Evolutionary conservation across 2,329 filamentous ascomycete species (phyloP).

Genomic region (Penicillium sp.): DNA sequence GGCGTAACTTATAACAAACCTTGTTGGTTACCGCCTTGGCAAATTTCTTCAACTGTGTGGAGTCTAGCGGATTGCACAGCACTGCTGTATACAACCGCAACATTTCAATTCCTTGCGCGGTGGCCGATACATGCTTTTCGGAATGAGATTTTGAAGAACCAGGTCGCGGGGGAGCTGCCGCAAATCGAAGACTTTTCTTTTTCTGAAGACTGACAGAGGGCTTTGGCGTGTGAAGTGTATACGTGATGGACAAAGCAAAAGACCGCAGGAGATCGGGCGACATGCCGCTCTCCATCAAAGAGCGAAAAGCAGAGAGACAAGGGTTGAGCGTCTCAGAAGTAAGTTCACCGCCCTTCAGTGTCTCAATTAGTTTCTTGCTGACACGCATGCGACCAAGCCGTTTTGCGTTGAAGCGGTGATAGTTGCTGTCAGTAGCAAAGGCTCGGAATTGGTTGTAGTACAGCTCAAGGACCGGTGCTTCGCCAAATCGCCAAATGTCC

Average conservation of each 20-base stretch:
- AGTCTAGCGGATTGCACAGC: slow-evolving; percentile 71
- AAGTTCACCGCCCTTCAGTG: slow-evolving; percentile 81
- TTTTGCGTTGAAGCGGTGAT: slow-evolving; percentile 88
- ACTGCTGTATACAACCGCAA: slow-evolving; percentile 76
- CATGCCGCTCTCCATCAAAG: slow-evolving; percentile 76
- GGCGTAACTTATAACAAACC: slow-evolving; percentile 50
- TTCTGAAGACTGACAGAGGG: slow-evolving; percentile 42
- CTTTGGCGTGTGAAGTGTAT: slow-evolving; percentile 72
- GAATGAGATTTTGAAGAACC: slow-evolving; percentile 35
- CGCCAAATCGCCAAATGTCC: slow-evolving; percentile 85
- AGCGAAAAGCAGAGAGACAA: slow-evolving; percentile 77
- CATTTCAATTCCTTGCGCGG: slow-evolving; percentile 72
- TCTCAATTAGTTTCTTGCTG: slow-evolving; percentile 85
- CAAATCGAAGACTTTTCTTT: slow-evolving; percentile 47
- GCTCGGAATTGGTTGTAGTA: slow-evolving; percentile 92
- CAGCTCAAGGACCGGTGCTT: slow-evolving; percentile 73
- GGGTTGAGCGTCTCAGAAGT: slow-evolving; percentile 69
- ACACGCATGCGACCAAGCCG: slow-evolving; percentile 91
- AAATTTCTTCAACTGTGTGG: slow-evolving; percentile 77
- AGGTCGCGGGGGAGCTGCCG: slow-evolving; percentile 28
- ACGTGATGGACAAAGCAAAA: slow-evolving; percentile 89
- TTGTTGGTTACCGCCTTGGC: slow-evolving; percentile 94
- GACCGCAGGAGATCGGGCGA: slow-evolving; percentile 83
- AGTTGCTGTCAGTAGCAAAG: slow-evolving; percentile 87
- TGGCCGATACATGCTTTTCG: slow-evolving; percentile 53